Base-by-base conservation (phyloP, 2,329 filamentous ascomycete genomes). In the Verticillium alfalfae region DNA sequence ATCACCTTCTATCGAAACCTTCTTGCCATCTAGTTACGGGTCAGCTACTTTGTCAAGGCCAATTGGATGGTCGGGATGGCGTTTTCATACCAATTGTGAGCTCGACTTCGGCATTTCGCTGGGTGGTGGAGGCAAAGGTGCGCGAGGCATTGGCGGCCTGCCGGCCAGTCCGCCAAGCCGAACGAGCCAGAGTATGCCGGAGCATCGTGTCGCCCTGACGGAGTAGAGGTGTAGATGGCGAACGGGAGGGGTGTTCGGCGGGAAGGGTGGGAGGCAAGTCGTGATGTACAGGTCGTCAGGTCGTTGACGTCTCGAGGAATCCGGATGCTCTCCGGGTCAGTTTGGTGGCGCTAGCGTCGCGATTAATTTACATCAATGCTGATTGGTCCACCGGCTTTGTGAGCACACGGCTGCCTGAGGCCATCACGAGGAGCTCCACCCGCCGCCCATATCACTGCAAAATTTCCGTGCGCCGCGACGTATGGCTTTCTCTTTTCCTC, bases 1-100 rank as follows among this genome's bases (percentile, higher is more conserved):
- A 61, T 49, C 72, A 96, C 93, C 92, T 91, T 97, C 93, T 76
- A 99, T 93, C 66, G 93, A 97, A 61, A 99, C 90, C 81, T 97
- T 96, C 84, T 97, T 97, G 75, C 94, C 95, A 87, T 99, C 94
- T 93, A 74, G 55, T 68, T 55, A 10, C 54, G 15, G 34, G 72
- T 79, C 70, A 79, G 74, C 70, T 65, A 64, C 41, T 36, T 49
- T 64, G 57, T 55, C 49, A 37, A 16, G 61, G 34, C 58, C 73
- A 75, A 75, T 73, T 70, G 74, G 66, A 67, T 56, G 49, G 37
- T 36, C 31, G 39, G 26, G 36, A 36, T 62, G 59, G 65, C 65
- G 67, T 62, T 67, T 68, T 70, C 74, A 73, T 72, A 96, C 92
- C 92, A 83, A 97, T 88, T 73, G 94, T 99, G 78, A 99, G 87